Conservation (phyloP, 495 filamentous ascomycete species). For the Chaetomidium leptoderma region DNA sequence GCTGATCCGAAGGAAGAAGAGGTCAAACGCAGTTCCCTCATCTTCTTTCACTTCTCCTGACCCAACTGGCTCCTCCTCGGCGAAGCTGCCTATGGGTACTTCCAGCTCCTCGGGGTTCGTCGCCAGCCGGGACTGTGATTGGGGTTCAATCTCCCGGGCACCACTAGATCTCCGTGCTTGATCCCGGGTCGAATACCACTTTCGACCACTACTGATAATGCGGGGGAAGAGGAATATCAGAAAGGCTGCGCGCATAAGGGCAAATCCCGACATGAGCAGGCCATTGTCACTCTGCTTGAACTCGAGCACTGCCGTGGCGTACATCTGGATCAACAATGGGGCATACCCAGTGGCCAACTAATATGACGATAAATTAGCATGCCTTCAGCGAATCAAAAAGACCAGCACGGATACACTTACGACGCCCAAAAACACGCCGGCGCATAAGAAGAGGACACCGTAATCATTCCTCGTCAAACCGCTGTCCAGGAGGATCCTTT, state of each 20-base stretch:
- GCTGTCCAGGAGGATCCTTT: slow-evolving; percentile 38
- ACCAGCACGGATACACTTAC: too few species aligned
- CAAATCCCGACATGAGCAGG: slow-evolving; percentile 49
- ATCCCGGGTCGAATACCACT: slow-evolving; percentile 36
- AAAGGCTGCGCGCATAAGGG: slow-evolving; percentile 51
- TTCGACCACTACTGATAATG: slow-evolving; percentile 48
- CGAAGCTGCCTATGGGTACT: slow-evolving; percentile 37
- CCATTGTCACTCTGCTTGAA: slow-evolving; percentile 53
- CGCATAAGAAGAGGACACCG: slow-evolving; percentile 49
- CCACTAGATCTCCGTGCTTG: neutral
- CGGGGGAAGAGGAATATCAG: slow-evolving; percentile 52
- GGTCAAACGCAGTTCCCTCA: slow-evolving; percentile 48
- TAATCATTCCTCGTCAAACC: slow-evolving; percentile 45
- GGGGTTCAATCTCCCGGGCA: neutral
- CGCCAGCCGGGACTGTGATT: slow-evolving; percentile 11
- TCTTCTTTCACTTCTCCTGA: slow-evolving; percentile 26
- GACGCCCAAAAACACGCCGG: slow-evolving; percentile 53
- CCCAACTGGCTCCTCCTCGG: slow-evolving; percentile 41
- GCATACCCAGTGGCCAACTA: slow-evolving; percentile 53
- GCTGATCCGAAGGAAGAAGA: slow-evolving; percentile 52
- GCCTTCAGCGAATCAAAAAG: neutral
- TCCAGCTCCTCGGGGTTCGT: slow-evolving; percentile 38
- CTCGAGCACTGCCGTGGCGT: slow-evolving; percentile 50
- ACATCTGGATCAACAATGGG: slow-evolving; percentile 49
- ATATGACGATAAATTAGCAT: neutral